Evolutionary conservation across 805 yeast genomes (phyloP), one percentile per base, ranked within the genome.

Genomic region (Kregervanrija delftensis): DNA sequence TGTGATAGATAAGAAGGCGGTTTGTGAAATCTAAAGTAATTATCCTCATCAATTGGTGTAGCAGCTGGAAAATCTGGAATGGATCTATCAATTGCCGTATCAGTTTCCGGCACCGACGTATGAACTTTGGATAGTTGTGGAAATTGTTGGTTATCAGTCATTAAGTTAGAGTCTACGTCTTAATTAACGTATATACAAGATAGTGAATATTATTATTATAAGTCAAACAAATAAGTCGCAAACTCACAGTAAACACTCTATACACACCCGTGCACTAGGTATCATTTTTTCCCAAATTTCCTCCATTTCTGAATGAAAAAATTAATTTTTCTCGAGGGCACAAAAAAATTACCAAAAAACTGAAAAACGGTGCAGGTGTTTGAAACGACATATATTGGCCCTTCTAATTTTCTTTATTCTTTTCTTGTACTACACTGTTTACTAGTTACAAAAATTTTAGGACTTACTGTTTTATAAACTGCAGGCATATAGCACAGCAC

Each of bases 1-100:
- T 79, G 80, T 2, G 74, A 74, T 30, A 93, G 69, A 58, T 91
- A 88, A 2, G 69, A 59, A 2, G 98, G 98, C 3, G 88, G 79
- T 2, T 71, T 72, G 57, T 86, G 90, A 38, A 77, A 68, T 38
- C 72, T 67, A 66, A 93, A 91, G 65, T 86, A 91, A 42, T 68
- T 66, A 50, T 83, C 86, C 59, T 90, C 97, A 50, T 84, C 95
- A 8, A 70, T 65, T 15, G 76, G 66, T 40, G 70, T 70, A 0
- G 96, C 96, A 2, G 86, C 85, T 0, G 91, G 93, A 55, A 83
- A 82, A 40, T 79, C 86, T 4, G 87, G 87, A 3, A 82, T 69
- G 1, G 75, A 59, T 44, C 96, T 72, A 61, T 90, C 96, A 38
- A 91, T 86, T 11, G 97, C 97, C 4, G 83, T 62, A 1, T 65